Conservation (phyloP, 148 eudicot genomes). For the Persicaria tinctoria region DNA sequence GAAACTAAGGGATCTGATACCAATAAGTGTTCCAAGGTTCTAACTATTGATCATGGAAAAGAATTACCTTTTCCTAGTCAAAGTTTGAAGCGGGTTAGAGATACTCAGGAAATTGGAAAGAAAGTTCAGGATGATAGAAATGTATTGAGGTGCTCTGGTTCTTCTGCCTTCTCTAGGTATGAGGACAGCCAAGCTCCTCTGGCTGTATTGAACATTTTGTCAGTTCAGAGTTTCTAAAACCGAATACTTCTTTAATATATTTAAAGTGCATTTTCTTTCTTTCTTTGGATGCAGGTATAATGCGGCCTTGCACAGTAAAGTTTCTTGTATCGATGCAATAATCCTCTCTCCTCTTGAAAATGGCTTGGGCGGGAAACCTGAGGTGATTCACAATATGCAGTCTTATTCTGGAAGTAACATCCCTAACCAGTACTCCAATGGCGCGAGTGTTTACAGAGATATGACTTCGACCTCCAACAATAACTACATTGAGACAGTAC, state of each 20-base stretch:
- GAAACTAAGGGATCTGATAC: conserved; percentile 19
- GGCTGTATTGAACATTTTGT: background rate
- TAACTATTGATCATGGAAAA: conserved; percentile 19
- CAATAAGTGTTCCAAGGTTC: conserved; percentile 17
- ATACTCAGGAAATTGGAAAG: conserved; percentile 20
- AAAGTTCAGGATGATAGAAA: conserved; percentile 28
- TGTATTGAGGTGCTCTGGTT: conserved; percentile 34
- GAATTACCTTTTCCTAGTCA: conserved; percentile 22
- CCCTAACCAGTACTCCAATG: conserved; percentile 30
- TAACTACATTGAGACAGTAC: conserved; percentile 10
- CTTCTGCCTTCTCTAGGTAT: conserved; percentile 51
- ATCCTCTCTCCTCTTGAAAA: conserved; percentile 23
- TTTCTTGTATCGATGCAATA: conserved; percentile 20
- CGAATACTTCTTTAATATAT: background rate
- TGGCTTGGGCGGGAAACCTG: conserved; percentile 21
- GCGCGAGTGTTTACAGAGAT: conserved; percentile 24
- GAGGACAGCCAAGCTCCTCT: background rate
- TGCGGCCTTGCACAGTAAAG: conserved; percentile 25
- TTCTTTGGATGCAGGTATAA: conserved; percentile 33
- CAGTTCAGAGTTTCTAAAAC: background rate
- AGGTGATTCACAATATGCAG: conserved; percentile 18
- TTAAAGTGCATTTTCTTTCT: background rate
- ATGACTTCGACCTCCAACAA: conserved; percentile 32
- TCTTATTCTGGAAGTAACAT: conserved; percentile 27
- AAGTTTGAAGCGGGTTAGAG: conserved; percentile 35